These are phyloP conservation scores for Orbilia javanica DNA, from an alignment of 2,329 filamentous ascomycete genomes.

Conservation along the genomic window DNA sequence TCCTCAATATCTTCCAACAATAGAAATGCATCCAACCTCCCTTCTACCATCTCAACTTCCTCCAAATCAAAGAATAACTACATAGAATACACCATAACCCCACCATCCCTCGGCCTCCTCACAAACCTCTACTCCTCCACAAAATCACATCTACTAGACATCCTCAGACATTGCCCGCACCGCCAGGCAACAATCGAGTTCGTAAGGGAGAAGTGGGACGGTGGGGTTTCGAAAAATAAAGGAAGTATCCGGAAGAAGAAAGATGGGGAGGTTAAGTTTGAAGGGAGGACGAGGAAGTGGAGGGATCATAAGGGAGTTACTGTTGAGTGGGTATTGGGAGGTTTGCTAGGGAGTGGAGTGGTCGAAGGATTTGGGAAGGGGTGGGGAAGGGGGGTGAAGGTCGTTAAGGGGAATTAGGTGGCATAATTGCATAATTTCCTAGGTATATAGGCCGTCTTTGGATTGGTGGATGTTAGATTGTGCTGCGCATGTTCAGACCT, in stretches of 20 bases:
- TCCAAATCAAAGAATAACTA: not conserved
- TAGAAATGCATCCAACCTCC: not conserved
- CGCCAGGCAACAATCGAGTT: slow-evolving; percentile 42
- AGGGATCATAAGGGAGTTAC: slow-evolving; percentile 44
- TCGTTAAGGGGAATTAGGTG: slow-evolving; percentile 39
- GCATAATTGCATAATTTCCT: too few relatives aligned
- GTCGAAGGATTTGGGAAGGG: slow-evolving; percentile 40
- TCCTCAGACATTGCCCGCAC: slow-evolving; percentile 42
- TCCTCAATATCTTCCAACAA: slow-evolving; percentile 37
- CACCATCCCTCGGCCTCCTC: slow-evolving; percentile 46
- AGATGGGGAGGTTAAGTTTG: slow-evolving; percentile 36
- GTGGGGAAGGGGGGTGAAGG: slow-evolving; percentile 36
- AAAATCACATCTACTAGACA: slow-evolving; percentile 38
- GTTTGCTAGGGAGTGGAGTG: slow-evolving; percentile 28
- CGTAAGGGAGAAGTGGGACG: slow-evolving; percentile 52
- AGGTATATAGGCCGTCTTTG: too few relatives aligned
- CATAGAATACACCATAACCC: slow-evolving; percentile 52
- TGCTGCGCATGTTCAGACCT: slow-evolving; percentile 18
- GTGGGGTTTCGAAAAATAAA: slow-evolving; percentile 55
- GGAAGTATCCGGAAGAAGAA: slow-evolving; percentile 8
- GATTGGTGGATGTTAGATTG: too few relatives aligned
- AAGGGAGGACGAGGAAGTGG: slow-evolving; percentile 57
- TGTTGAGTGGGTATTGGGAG: slow-evolving; percentile 49
- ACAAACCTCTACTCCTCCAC: slow-evolving; percentile 34
- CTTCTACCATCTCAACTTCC: not conserved